Evolutionary conservation across 2,329 filamentous ascomycete species (phyloP).

Genomic region (Hortaea werneckii): DNA sequence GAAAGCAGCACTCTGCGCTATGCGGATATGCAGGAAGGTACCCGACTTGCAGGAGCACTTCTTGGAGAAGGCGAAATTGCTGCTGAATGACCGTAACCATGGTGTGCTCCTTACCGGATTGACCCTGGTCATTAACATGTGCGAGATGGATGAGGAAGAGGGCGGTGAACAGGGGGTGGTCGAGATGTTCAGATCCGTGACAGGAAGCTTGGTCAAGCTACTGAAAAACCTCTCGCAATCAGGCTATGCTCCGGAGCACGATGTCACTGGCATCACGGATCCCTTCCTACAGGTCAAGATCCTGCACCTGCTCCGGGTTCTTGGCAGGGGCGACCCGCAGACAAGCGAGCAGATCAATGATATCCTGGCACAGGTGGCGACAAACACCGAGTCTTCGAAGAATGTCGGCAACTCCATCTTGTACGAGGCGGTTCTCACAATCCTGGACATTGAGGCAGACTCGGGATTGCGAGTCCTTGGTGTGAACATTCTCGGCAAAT

Average conservation of each 20-base stretch:
- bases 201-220: conserved; percentile 77
- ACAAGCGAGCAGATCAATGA: conserved; percentile 98
- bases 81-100: conserved; percentile 89
- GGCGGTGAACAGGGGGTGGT: conserved; percentile 82
- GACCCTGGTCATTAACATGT: conserved; percentile 82
- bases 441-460: conserved; percentile 95
- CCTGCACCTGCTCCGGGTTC: conserved; percentile 69
- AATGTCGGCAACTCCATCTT: conserved; percentile 98
- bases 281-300: conserved; percentile 98
- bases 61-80: conserved; percentile 78
- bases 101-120: conserved; percentile 88
- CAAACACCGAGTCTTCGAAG: conserved; percentile 95
- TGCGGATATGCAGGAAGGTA: conserved; percentile 97
- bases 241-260: conserved; percentile 93
- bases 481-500: conserved; percentile 97
- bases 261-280: conserved; percentile 95
- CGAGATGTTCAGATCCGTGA: conserved; percentile 80
- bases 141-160: conserved; percentile 88
- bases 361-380: conserved; percentile 83
- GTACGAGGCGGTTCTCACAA: conserved; percentile 93
- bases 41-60: conserved; percentile 97
- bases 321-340: conserved; percentile 74
- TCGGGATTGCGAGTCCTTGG: conserved; percentile 87
- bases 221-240: conserved; percentile 88
- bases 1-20: conserved; percentile 96